These are phyloP conservation scores for Pseudonectria foliicola DNA, from an alignment of 2,329 filamentous ascomycete genomes.

Conservation along the genomic window DNA sequence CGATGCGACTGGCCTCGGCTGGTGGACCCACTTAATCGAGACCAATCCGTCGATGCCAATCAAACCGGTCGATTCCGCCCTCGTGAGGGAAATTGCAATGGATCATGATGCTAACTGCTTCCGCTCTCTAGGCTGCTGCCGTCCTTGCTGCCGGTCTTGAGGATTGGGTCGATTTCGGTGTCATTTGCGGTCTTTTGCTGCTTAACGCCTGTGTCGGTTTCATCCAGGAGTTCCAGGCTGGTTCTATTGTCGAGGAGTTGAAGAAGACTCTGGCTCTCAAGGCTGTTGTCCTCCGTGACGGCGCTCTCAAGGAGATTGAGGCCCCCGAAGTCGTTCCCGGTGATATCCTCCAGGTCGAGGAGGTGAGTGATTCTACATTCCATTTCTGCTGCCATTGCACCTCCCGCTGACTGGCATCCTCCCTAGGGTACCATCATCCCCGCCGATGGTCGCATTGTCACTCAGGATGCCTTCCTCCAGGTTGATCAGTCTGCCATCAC, in stretches of 20 bases:
- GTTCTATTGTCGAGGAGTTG: conserved; percentile 82
- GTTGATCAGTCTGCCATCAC: conserved; percentile 90
- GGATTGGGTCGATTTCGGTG: conserved; percentile 91
- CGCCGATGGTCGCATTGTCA: conserved; percentile 79
- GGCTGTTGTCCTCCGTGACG: conserved; percentile 80
- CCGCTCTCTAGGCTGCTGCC: conserved; percentile 52
- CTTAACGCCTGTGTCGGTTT: conserved; percentile 85
- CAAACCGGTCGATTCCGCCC: conserved; percentile 1
- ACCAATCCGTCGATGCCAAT: conserved; percentile 7
- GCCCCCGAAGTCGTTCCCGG: conserved; percentile 80
- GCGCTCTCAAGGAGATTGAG: conserved; percentile 67
- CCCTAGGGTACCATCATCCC: conserved; percentile 76
- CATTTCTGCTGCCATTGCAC: not conserved
- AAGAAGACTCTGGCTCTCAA: conserved; percentile 88
- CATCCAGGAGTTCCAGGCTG: conserved; percentile 82
- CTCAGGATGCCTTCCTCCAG: conserved; percentile 77
- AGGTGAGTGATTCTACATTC: conserved; percentile 29
- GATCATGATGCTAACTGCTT: conserved; percentile 18
- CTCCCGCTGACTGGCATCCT: conserved; percentile 1
- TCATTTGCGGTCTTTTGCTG: conserved; percentile 75
- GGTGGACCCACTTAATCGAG: conserved; percentile 13
- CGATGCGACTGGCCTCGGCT: conserved; percentile 18
- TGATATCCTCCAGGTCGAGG: conserved; percentile 84
- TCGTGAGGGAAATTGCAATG: conserved; percentile 6
- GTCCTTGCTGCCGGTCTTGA: conserved; percentile 75